phyloP scores from a whole-genome alignment of 2,329 filamentous ascomycete genomes.

The Ophiostoma piceae region DNA sequence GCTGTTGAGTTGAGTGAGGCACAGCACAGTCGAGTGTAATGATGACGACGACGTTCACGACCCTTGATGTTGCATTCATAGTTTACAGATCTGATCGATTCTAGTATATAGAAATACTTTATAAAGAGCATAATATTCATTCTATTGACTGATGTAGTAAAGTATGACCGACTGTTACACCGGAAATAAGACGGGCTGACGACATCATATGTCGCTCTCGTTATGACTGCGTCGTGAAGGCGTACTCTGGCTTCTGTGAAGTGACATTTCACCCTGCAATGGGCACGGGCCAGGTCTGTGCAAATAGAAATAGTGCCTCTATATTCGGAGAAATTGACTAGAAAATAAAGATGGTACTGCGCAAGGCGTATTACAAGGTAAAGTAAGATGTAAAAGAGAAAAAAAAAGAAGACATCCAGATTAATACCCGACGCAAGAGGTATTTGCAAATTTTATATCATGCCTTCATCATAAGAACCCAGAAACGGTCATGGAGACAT shows the following conservation, averaged over 20 bases:
- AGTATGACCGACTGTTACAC: not conserved
- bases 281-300: not conserved
- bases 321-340: not conserved
- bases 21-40: not conserved
- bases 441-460: too few species aligned
- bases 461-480: too few species aligned
- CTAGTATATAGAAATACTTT: not conserved
- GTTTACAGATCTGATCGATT: not conserved
- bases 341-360: not conserved
- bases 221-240: not conserved
- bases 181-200: not conserved
- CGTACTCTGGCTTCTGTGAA: not conserved
- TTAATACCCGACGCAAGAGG: too few species aligned
- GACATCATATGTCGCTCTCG: not conserved
- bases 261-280: not conserved
- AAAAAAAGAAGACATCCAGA: not conserved
- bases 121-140: not conserved
- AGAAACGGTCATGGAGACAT: too few species aligned
- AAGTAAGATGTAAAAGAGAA: not conserved
- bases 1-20: slow-evolving; percentile 58
- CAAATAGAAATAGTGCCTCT: not conserved
- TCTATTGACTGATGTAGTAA: not conserved
- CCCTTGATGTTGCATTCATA: not conserved
- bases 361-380: not conserved
- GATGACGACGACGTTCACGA: not conserved